Evolutionary conservation across 179 eudicot species (phyloP), one percentile per base, ranked within the genome.

Genomic region (Nepenthes alata): DNA sequence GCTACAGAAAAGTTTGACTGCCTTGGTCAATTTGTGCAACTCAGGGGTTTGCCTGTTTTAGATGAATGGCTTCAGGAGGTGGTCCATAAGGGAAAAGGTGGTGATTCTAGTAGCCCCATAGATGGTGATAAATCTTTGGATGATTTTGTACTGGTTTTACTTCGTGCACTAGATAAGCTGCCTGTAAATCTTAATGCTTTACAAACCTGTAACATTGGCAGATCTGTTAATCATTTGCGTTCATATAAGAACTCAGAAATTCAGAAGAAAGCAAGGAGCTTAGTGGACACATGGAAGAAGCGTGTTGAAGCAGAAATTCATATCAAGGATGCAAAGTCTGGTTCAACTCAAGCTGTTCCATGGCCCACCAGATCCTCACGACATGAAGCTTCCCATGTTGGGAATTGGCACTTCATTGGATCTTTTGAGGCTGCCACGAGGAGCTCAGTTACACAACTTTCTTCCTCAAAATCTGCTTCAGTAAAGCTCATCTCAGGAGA

Each of bases 51-150:
- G 52, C 71, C 65, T 61, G 66, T 77, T 58, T 45, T 77, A 59
- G 72, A 77, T 68, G 78, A 70, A 68, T 77, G 81, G 81, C 78
- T 77, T 6, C 75, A 77, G 60, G 81, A 77, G 69, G 61, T 68
- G 69, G 61, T 68, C 51, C 78, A 74, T 57, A 77, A 71, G 74
- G 81, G 81, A 16, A 74, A 71, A 71, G 35, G 70, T 61, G 73
- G 75, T 39, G 73, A 70, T 60, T 49, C 45, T 41, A 68, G 65
- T 47, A 71, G 65, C 59, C 58, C 44, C 13, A 72, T 57, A 51
- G 68, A 71, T 41, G 49, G 64, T 60, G 78, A 74, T 50, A 67
- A 72, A 62, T 67, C 68, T 35, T 70, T 77, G 53, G 81, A 77
- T 37, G 78, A 74, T 64, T 77, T 74, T 67, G 64, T 77, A 39